Conservation (phyloP, 768 basidiomycete species). For the Suillus paluster region DNA sequence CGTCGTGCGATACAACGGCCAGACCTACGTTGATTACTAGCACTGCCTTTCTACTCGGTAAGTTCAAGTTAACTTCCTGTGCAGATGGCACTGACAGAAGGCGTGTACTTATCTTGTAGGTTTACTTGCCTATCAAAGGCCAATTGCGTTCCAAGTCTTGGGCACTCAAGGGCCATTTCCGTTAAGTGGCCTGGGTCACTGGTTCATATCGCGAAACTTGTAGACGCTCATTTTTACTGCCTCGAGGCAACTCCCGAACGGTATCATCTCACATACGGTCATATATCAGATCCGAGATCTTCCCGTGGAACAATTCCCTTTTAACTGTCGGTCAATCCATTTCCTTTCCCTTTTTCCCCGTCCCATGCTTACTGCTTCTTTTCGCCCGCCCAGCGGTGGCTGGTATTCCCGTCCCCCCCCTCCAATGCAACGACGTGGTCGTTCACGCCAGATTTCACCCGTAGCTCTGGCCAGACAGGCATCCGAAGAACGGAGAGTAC, state of each 20-base stretch:
- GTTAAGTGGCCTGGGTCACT: conserved; percentile 2
- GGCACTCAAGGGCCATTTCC: not conserved
- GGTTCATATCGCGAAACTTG: conserved; percentile 3
- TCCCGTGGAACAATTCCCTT: conserved; percentile 16
- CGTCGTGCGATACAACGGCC: not conserved
- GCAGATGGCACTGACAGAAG: conserved; percentile 5
- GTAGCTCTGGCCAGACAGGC: conserved; percentile 49
- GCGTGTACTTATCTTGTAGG: conserved; percentile 10
- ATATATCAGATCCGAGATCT: conserved; percentile 14
- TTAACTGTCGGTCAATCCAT: conserved; percentile 18
- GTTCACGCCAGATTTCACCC: conserved; percentile 46
- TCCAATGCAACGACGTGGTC: conserved; percentile 40
- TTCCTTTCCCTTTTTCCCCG: conserved; percentile 12
- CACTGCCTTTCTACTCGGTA: conserved; percentile 2
- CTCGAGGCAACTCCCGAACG: conserved; percentile 25
- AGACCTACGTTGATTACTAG: not conserved
- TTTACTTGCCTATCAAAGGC: conserved; percentile 10
- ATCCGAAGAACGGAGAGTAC: conserved; percentile 42
- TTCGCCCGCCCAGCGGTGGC: conserved; percentile 24
- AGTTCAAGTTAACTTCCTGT: not conserved
- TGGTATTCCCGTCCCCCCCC: conserved; percentile 30
- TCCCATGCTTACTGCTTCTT: conserved; percentile 29
- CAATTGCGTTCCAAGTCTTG: not conserved
- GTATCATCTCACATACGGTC: conserved; percentile 11
- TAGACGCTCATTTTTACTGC: conserved; percentile 22